Evolutionary conservation across 768 basidiomycete species (phyloP), one percentile per base, ranked within the genome.

Genomic region (Boletus coccyginus): DNA sequence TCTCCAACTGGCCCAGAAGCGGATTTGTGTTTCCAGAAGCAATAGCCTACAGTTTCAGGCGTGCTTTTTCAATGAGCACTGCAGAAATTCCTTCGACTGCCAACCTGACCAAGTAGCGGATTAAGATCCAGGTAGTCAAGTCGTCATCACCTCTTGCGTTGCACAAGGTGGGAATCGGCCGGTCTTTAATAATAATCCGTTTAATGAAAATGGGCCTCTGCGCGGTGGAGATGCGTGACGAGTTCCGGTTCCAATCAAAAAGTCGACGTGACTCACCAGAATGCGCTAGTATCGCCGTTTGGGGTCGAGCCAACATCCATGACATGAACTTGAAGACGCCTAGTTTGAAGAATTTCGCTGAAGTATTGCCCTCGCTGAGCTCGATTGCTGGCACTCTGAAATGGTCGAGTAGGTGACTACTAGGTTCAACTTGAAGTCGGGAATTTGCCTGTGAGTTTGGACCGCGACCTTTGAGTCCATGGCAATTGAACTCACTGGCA

Each of bases 61-160:
- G 70, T 55, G 68, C 67, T 35, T 57, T 62, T 65, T 51, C 61
- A 69, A 63, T 52, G 65, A 45, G 60, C 49, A 59, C 46, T 43
- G 49, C 42, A 62, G 46, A 53, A 35, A 60, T 41, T 52, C 44
- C 38, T 51, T 58, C 27, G 24, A 27, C 27, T 27, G 54, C 45
- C 29, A 57, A 53, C 45, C 35, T 39, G 45, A 46, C 31, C 49
- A 33, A 39, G 32, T 11, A 40, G 47, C 32, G 21, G 40, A 52
- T 47, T 21, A 41, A 51, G 49, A 47, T 49, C 49, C 33, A 33
- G 48, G 50, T 50, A 35, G 31, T 46, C 35, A 46, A 32, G 21
- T 21, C 33, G 19, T 27, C 32, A 16, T 52, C 16, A 32, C 41
- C 27, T 21, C 44, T 45, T n/a, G 42, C 13, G 46, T 41, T 42